These are phyloP conservation scores for Leucaena leucocephala DNA, from an alignment of 306 rosid species.

Conservation along the genomic window DNA sequence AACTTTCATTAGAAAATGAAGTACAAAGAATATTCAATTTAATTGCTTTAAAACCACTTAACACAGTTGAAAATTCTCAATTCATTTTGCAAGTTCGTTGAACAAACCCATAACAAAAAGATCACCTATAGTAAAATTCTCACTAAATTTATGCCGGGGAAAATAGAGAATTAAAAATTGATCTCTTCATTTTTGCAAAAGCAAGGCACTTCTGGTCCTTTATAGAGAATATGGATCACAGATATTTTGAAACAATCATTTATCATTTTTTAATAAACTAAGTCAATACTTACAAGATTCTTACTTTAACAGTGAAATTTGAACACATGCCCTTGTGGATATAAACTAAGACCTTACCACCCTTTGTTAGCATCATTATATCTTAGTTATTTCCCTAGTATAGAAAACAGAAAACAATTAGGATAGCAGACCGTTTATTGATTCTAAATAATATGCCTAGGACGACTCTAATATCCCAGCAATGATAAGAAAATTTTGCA, in stretches of 20 bases:
- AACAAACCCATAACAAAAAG: not conserved
- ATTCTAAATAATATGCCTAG: not conserved
- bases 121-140: not conserved
- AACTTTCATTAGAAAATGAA: constrained; percentile 2
- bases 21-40: not conserved
- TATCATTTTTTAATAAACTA: too few species aligned
- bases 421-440: not conserved
- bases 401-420: not conserved
- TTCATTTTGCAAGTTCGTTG: not conserved
- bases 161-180: not conserved
- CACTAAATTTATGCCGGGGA: constrained; percentile 7
- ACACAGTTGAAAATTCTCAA: constrained; percentile 7
- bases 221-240: not conserved
- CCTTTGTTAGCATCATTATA: not conserved
- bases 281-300: too few species aligned
- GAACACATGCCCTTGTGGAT: not conserved
- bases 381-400: not conserved
- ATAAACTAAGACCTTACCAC: not conserved
- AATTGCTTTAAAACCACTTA: constrained; percentile 2
- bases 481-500: not conserved
- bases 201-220: not conserved
- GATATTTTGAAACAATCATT: not conserved
- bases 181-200: not conserved
- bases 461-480: not conserved
- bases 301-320: not conserved